Base-by-base conservation (phyloP, 2,329 filamentous ascomycete genomes). In the Alternaria conjuncta region DNA sequence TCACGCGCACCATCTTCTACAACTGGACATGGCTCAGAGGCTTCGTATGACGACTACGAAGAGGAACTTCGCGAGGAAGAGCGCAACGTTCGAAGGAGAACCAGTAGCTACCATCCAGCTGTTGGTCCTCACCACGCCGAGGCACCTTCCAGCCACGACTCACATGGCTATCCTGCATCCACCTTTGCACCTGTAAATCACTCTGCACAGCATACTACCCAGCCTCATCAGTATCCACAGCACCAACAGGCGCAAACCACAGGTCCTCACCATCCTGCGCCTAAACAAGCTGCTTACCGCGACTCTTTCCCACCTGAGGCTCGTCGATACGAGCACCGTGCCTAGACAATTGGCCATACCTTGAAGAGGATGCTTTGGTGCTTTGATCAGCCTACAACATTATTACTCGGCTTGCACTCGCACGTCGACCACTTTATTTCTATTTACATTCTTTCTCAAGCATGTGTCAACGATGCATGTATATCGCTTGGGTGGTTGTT, bases 81-180 rank as follows among this genome's bases (percentile, higher is more conserved):
- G 15, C 73, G 79, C 18, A 81, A 80, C 30, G 79, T 81, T 26
- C 72, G 79, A 23, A 71, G 78, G 55, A 70, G 79, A 53, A 81
- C 78, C 2, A 78, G 73, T 61, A 77, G 66, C 30, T 81, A 81
- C 45, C 76, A 78, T 59, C 73, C 76, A n/a, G 65, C 68, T 5
- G 32, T 72, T 12, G 75, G 72, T 1, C 69, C 72, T 41, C 58
- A 73, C 21, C 70, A 71, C 21, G 59, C 68, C 6, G 70, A 76
- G 4, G 32, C 70, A 18, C 70, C 68, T 18, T 59, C 75, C 10
- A 64, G 66, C 5, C 64, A 67, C 5, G 68, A 70, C 21, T 51
- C 70, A 23, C 68, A 72, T 20, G 49, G 58, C 8, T 78, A 75
- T 53, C 47, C 71, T 12, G 41, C 65, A 10, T 9, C 70, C 5